Percentiles rank a stretch among this genome's conserved stretches.
phyloP scores from a whole-genome alignment of 352 stramenopile genomes.

The Phytophthora litchii region DNA sequence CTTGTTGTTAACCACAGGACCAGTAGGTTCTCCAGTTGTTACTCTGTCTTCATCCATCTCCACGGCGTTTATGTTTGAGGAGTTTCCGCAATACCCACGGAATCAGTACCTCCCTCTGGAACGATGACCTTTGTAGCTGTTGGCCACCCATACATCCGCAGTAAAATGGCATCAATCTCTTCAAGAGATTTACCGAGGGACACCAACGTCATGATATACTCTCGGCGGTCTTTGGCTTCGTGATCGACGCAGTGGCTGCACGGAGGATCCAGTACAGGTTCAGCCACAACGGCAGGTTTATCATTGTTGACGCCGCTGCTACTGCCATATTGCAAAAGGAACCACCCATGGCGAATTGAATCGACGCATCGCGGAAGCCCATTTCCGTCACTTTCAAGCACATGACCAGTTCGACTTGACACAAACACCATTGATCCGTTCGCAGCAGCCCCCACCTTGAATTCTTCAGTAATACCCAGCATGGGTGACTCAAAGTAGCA shows the following conservation, averaged over 20 bases:
- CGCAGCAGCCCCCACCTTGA: slow-evolving; percentile 17
- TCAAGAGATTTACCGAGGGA: slow-evolving; percentile 30
- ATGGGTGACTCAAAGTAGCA: slow-evolving; percentile 30
- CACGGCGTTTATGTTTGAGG: background rate
- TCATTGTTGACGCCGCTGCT: background rate
- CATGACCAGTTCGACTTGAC: slow-evolving; percentile 25
- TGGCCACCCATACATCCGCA: slow-evolving; percentile 30
- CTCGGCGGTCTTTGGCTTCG: slow-evolving; percentile 22
- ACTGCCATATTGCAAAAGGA: slow-evolving; percentile 13
- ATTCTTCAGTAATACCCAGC: slow-evolving; percentile 30
- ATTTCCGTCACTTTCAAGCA: slow-evolving; percentile 21
- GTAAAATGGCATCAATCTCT: slow-evolving; percentile 29
- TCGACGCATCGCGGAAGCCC: slow-evolving; percentile 28
- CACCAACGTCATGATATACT: slow-evolving; percentile 30
- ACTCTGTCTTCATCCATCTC: slow-evolving; percentile 19
- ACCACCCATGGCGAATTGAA: slow-evolving; percentile 25
- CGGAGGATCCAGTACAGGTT: background rate
- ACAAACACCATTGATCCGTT: slow-evolving; percentile 28
- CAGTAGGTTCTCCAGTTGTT: background rate
- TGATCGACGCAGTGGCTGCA: slow-evolving; percentile 13
- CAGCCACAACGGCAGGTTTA: background rate
- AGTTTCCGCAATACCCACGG: background rate
- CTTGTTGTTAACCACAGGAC: too few species aligned
- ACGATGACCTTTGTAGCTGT: slow-evolving; percentile 2
- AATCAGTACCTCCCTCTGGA: background rate